phyloP scores from a whole-genome alignment of 78 protist genomes.

The Speleostelium caveatum region DNA sequence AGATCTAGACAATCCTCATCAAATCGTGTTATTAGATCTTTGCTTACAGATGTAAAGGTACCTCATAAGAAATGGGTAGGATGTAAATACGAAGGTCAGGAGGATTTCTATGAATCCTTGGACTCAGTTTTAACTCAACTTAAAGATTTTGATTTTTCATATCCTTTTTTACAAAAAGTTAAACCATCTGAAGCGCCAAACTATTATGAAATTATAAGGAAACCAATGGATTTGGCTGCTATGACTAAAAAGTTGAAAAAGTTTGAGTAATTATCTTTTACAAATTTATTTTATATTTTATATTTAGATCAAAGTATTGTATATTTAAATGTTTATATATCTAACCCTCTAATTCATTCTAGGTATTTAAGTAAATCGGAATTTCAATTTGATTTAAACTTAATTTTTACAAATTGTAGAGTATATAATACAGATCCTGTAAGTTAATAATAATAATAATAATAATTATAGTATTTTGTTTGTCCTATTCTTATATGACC shows the following conservation, averaged over 20 bases:
- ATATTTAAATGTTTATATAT: not conserved
- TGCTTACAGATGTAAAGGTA: conserved; percentile 35
- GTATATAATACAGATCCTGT: conserved; percentile 81
- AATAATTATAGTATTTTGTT: not conserved
- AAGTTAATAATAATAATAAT: conserved; percentile 4
- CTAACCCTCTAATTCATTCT: no score
- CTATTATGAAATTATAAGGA: conserved; percentile 73
- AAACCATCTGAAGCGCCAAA: conserved; percentile 73
- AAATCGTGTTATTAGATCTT: conserved; percentile 28
- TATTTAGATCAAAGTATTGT: not conserved
- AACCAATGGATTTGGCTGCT: conserved; percentile 71
- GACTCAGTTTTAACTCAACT: conserved; percentile 46
- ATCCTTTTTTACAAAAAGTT: conserved; percentile 64
- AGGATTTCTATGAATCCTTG: conserved; percentile 66
- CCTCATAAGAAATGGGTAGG: conserved; percentile 59
- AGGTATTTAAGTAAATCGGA: conserved; percentile 44
- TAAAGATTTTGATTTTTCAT: conserved; percentile 47
- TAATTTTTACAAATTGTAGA: conserved; percentile 79
- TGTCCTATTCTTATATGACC: no score
- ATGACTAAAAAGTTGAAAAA: conserved; percentile 77
- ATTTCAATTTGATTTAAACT: conserved; percentile 71
- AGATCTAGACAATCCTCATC: no score
- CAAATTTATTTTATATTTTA: not conserved
- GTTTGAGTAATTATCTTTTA: conserved; percentile 32
- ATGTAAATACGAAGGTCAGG: conserved; percentile 78